These are phyloP conservation scores for Adansonia grandidieri DNA, from an alignment of 441 rosid species.

Conservation along the genomic window DNA sequence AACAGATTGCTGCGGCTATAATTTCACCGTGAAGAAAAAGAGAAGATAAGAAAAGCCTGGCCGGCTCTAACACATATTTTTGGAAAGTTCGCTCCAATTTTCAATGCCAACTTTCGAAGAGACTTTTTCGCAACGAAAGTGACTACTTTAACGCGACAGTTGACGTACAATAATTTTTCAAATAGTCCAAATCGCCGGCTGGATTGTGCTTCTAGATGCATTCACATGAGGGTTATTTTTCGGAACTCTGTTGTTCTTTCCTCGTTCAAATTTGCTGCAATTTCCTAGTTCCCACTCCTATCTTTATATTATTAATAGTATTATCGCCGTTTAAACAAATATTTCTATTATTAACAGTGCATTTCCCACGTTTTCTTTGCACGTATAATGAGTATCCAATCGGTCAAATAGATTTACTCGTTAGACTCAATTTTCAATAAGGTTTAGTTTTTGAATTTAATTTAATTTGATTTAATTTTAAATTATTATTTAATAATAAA, in stretches of 20 bases:
- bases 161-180: conserved; percentile 33
- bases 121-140: conserved; percentile 31
- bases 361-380: too few species aligned
- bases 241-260: background rate
- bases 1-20: conserved; percentile 24
- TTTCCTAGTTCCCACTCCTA: too few species aligned
- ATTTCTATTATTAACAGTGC: too few species aligned
- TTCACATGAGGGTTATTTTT: background rate
- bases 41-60: background rate
- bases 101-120: conserved; percentile 23
- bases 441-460: too few species aligned
- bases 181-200: conserved; percentile 2
- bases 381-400: too few species aligned
- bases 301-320: too few species aligned
- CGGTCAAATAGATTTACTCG: too few species aligned
- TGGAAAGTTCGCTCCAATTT: conserved; percentile 6
- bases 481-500: too few species aligned
- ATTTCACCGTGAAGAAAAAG: conserved; percentile 44
- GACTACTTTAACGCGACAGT: conserved; percentile 47
- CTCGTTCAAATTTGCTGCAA: background rate
- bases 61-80: conserved; percentile 24
- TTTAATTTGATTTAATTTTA: too few species aligned
- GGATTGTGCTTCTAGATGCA: background rate
- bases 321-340: too few species aligned
- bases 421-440: too few species aligned